Percentiles rank a stretch among this genome's conserved stretches.
Conservation (phyloP, 2,329 filamentous ascomycete species). For the Scedosporium aurantiacum region DNA sequence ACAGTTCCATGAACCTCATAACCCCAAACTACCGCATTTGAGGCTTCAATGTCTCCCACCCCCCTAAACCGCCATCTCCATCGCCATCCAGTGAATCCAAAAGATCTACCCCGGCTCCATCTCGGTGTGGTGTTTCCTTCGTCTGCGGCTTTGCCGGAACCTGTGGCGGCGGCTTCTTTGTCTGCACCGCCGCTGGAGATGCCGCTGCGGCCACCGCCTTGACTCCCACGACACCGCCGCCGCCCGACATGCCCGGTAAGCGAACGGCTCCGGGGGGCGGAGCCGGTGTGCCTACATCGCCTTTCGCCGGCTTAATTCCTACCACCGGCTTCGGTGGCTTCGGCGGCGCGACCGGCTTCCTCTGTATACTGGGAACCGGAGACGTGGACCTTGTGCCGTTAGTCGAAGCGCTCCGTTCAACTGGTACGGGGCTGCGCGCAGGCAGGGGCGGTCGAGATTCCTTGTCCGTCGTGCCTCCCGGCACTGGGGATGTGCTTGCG, state of each 20-base stretch:
- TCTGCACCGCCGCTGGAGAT: neutral
- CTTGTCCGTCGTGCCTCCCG: neutral
- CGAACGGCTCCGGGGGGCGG: neutral
- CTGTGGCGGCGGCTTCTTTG: neutral
- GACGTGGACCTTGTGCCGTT: neutral
- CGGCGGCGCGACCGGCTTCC: slow-evolving; percentile 17
- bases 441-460: slow-evolving; percentile 13
- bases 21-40: slow-evolving; percentile 1
- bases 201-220: neutral
- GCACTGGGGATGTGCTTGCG: neutral
- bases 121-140: slow-evolving; percentile 13
- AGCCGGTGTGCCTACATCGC: neutral
- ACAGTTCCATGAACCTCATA: neutral
- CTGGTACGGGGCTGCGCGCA: slow-evolving; percentile 11
- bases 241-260: neutral
- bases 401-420: neutral
- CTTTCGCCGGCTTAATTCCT: slow-evolving; percentile 1
- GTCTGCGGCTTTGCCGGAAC: slow-evolving; percentile 13
- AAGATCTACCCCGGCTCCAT: slow-evolving; percentile 30
- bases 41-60: slow-evolving; percentile 47
- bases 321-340: slow-evolving; percentile 13
- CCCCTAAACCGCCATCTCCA: slow-evolving; percentile 32
- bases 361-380: slow-evolving; percentile 2
- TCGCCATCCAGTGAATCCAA: slow-evolving; percentile 25
- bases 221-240: neutral